phyloP scores from a whole-genome alignment of 371 early-diverging fungal species.

The Rhizopus delemar region DNA sequence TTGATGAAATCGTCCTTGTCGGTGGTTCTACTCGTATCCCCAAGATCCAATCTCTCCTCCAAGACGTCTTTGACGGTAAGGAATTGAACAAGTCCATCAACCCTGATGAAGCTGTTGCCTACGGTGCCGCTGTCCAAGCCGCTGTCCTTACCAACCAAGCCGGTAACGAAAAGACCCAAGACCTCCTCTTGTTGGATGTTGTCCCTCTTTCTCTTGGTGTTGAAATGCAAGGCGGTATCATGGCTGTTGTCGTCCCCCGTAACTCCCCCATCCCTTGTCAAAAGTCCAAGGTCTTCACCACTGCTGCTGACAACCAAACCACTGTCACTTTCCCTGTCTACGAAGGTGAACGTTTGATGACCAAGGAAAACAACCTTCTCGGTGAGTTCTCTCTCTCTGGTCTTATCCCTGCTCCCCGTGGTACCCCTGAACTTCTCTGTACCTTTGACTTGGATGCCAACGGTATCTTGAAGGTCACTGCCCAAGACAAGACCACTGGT shows the following conservation, averaged over 20 bases:
- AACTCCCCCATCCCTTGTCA: conserved; percentile 92
- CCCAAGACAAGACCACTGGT: conserved; percentile 90
- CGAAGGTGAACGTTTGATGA: conserved; percentile 91
- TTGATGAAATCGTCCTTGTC: conserved; percentile 97
- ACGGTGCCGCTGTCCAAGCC: conserved; percentile 95
- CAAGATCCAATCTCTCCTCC: conserved; percentile 97
- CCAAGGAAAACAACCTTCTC: conserved; percentile 92
- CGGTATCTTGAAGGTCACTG: conserved; percentile 93
- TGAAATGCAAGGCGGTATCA: conserved; percentile 91
- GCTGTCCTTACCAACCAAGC: conserved; percentile 76
- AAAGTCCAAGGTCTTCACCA: conserved; percentile 91
- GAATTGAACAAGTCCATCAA: conserved; percentile 85
- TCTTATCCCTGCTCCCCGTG: conserved; percentile 88
- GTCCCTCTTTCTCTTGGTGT: conserved; percentile 91
- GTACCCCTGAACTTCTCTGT: conserved; percentile 89
- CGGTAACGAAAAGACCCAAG: conserved; percentile 64
- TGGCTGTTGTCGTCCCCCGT: conserved; percentile 79
- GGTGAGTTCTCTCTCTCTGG: conserved; percentile 90
- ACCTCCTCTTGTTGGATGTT: conserved; percentile 84
- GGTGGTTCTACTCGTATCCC: conserved; percentile 99
- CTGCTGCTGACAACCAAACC: conserved; percentile 93
- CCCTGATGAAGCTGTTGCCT: conserved; percentile 96
- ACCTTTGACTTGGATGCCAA: conserved; percentile 95
- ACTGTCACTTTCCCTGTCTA: conserved; percentile 91
- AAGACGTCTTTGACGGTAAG: conserved; percentile 91